These are phyloP conservation scores for Monosporascus sp. DNA, from an alignment of 2,329 filamentous ascomycete species.

Conservation along the genomic window DNA sequence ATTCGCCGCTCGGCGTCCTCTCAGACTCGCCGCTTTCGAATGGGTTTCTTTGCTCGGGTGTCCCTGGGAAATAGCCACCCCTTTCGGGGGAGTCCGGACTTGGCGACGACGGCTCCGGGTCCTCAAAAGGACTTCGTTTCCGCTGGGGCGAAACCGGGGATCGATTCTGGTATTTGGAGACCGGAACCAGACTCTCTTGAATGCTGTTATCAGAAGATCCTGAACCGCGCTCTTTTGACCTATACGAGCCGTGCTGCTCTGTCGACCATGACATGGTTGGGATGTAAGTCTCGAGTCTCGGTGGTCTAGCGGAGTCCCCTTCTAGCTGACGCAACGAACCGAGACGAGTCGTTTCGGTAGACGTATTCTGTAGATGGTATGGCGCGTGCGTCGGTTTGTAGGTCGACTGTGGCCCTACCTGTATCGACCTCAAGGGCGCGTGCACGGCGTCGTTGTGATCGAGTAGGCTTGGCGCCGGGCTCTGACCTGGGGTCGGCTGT, in stretches of 20 bases:
- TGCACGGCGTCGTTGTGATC: constrained; percentile 13
- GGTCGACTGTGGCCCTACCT: constrained; percentile 11
- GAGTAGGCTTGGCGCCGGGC: constrained; percentile 18
- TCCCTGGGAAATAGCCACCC: background rate
- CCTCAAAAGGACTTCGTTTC: constrained; percentile 12
- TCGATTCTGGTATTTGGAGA: constrained; percentile 10
- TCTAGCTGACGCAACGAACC: constrained; percentile 8
- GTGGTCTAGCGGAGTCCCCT: constrained; percentile 4
- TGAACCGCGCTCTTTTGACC: constrained; percentile 14
- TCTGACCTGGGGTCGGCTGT: constrained; percentile 20
- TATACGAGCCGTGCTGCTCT: constrained; percentile 6
- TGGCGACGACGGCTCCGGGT: constrained; percentile 6
- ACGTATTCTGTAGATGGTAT: constrained; percentile 8
- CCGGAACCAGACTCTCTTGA: constrained; percentile 8
- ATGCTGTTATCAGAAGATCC: constrained; percentile 20
- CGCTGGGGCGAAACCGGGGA: constrained; percentile 8
- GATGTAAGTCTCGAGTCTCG: constrained; percentile 20
- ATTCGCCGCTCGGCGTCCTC: background rate
- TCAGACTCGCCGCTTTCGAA: constrained; percentile 6
- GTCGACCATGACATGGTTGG: constrained; percentile 22
- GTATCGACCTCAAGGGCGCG: constrained; percentile 5
- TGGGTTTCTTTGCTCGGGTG: constrained; percentile 10
- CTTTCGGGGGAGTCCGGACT: constrained; percentile 12
- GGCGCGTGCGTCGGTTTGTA: constrained; percentile 19
- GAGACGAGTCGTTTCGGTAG: constrained; percentile 7